Evolutionary conservation across 257 asterid genomes (phyloP), one percentile per base, ranked within the genome.

Genomic region (Nicotiana tomentosiformis): DNA sequence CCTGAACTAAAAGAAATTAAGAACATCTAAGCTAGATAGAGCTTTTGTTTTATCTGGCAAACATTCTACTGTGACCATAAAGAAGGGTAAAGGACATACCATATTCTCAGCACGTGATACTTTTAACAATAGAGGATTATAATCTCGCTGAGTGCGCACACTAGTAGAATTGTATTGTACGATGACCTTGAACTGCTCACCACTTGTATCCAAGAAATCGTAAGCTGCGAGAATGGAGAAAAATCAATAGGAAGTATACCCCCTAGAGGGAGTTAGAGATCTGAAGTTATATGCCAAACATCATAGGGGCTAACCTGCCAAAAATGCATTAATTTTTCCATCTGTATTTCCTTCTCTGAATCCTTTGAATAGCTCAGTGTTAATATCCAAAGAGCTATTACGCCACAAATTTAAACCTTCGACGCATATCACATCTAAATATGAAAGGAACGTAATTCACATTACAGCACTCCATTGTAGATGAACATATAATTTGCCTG

Each of bases 381-480:
- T 82, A 64, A 88, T 86, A 30, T 82, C 86, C 1, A 15, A 46
- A 69, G 51, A 60, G 77, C 83, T 84, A 9, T 76, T 70, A 5
- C 89, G 86, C 90, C 89, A 88, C 39, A 84, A 78, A 74, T 33
- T 65, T 56, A 74, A 49, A 65, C 89, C 87, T 86, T 51, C 77
- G 80, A 82, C 80, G 77, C 90, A 88, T 43, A 62, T 55, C 23
- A 57, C 83, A 10, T 53, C 77, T 39, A 67, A 23, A 37, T 32
- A 12, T 35, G n/a, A 69, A 35, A 51, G 60, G 20, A n/a, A 20
- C 37, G 16, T 37, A 33, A 68, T 7, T 26, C 20, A 56, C 49
- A 60, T n/a, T 67, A 68, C 51, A 58, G 6, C 64, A 43, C 26
- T 58, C 64, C 10, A 58, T 68, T 15, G 53, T 7, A 16, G 7